Conservation (phyloP, 192 early-diverging fungal genomes). For the Borealophlyctis nickersoniae region DNA sequence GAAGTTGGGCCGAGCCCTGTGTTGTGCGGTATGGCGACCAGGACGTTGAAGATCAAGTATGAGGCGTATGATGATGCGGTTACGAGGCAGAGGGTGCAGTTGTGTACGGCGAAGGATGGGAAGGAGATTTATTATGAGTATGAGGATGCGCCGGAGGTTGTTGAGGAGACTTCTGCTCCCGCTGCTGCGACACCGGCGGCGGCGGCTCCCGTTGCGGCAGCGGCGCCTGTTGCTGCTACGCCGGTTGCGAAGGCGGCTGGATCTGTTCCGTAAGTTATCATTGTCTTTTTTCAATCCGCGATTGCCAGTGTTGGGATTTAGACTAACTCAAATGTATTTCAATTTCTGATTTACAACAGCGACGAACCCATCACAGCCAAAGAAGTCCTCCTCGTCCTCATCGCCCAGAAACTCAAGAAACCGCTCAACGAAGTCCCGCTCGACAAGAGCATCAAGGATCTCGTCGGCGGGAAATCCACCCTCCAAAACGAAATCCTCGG, state of each 20-base stretch:
- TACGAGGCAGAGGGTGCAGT: conserved; percentile 81
- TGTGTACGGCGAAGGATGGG: conserved; percentile 84
- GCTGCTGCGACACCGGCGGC: conserved; percentile 46
- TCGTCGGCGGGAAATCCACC: conserved; percentile 94
- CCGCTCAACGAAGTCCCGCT: conserved; percentile 67
- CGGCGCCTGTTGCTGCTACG: conserved; percentile 54
- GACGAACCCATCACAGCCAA: conserved; percentile 79
- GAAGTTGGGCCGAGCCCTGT: conserved; percentile 89
- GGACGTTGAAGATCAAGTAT: conserved; percentile 95
- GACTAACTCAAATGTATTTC: neutral
- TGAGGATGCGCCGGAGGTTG: conserved; percentile 61
- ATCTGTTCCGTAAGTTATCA: conserved; percentile 30
- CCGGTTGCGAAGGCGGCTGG: conserved; percentile 57
- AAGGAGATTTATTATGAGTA: conserved; percentile 94
- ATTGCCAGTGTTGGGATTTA: too few relatives aligned
- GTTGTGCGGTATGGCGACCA: conserved; percentile 87
- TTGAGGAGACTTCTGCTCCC: conserved; percentile 39
- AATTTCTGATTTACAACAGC: conserved; percentile 3
- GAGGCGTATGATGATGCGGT: conserved; percentile 93
- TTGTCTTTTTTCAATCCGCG: too few relatives aligned
- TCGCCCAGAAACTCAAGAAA: conserved; percentile 91
- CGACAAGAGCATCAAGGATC: conserved; percentile 84
- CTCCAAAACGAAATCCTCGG: conserved; percentile 96
- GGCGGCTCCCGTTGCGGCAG: conserved; percentile 50
- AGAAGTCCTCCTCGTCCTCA: conserved; percentile 78